Base-by-base conservation (phyloP, 1,284 basidiomycete genomes). In the Ganoderma resinaceum region DNA sequence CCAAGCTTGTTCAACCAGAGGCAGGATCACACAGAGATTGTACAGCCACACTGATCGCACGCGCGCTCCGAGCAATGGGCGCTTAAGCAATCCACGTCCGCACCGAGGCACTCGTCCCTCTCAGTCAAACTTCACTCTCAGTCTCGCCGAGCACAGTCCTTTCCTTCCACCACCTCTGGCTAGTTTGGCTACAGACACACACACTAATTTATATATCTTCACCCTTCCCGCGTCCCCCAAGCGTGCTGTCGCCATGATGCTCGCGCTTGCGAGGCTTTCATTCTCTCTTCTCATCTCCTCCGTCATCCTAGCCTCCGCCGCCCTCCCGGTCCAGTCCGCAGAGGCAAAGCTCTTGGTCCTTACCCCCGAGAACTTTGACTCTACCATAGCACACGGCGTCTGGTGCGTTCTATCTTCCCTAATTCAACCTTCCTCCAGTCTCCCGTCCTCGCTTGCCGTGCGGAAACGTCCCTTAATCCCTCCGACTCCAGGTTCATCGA, bases 311-410 rank as follows among this genome's bases (percentile, higher is more conserved):
- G 76, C 80, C 53, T 79, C 73, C 20, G 63, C 76, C n/a, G 80
- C 83, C 1, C 75, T 81, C 1, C 84, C 85, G 1, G 82, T 83
- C 53, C 73, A 81, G 65, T 79, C 80, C 16, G 72, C 77, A 6
- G 77, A 79, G 26, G 67, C 66, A 3, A 72, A 76, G 40, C 75
- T 79, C 29, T 62, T 71, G 4, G 77, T 78, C 6, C 81, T 95
- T 66, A 91, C 88, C 0, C 88, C 90, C 1, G 87, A 89, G 63
- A 89, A 87, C 72, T 95, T 95, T 78, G 80, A 86, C 20, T 69
- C 81, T 3, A 85, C 86, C 1, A 85, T 89, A 7, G 76, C 87
- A 0, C 74, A 83, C 0, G 94, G 94, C 8, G 80, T 91, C n/a
- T 95, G 93, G 93, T 90, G 66, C 61, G 86, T 37, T n/a, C 9